Conservation (phyloP, 2,329 filamentous ascomycete genomes). For the Parasarocladium wereldwijsianum region DNA sequence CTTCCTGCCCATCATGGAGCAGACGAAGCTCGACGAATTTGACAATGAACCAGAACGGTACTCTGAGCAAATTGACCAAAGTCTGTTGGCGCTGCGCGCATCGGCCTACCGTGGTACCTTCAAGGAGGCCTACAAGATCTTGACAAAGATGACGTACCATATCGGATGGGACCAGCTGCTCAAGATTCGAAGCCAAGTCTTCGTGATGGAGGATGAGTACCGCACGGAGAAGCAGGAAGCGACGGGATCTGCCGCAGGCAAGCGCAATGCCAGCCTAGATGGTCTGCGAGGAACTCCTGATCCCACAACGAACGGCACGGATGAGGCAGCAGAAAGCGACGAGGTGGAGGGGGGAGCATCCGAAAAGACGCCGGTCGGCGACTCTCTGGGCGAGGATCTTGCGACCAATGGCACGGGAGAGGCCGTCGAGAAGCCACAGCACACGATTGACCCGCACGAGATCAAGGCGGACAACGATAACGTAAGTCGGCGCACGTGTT, state of each 20-base stretch:
- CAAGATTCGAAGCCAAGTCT: slow-evolving; percentile 89
- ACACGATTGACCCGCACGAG: slow-evolving; percentile 62
- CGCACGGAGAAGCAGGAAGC: slow-evolving; percentile 67
- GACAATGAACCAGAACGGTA: slow-evolving; percentile 80
- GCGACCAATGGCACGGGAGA: slow-evolving; percentile 24
- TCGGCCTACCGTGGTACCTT: slow-evolving; percentile 91
- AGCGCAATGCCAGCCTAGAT: slow-evolving; percentile 66
- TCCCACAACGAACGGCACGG: slow-evolving; percentile 33
- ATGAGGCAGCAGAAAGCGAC: slow-evolving; percentile 21
- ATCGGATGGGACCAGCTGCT: slow-evolving; percentile 97
- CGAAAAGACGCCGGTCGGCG: slow-evolving; percentile 13
- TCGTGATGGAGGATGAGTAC: slow-evolving; percentile 99
- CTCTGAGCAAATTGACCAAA: slow-evolving; percentile 75
- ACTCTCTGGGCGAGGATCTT: slow-evolving; percentile 13
- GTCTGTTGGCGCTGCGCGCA: slow-evolving; percentile 71
- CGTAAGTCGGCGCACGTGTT: slow-evolving; percentile 27
- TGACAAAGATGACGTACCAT: slow-evolving; percentile 91
- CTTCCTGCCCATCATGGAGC: slow-evolving; percentile 70
- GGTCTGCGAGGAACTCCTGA: slow-evolving; percentile 59
- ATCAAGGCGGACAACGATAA: slow-evolving; percentile 63
- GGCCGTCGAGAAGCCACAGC: slow-evolving; percentile 60
- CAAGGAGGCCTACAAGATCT: slow-evolving; percentile 79
- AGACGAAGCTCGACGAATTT: slow-evolving; percentile 89
- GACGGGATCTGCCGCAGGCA: slow-evolving; percentile 29
- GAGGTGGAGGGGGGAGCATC: slow-evolving; percentile 15